phyloP scores from a whole-genome alignment of 768 basidiomycete species.

The Boletus bicolor region DNA sequence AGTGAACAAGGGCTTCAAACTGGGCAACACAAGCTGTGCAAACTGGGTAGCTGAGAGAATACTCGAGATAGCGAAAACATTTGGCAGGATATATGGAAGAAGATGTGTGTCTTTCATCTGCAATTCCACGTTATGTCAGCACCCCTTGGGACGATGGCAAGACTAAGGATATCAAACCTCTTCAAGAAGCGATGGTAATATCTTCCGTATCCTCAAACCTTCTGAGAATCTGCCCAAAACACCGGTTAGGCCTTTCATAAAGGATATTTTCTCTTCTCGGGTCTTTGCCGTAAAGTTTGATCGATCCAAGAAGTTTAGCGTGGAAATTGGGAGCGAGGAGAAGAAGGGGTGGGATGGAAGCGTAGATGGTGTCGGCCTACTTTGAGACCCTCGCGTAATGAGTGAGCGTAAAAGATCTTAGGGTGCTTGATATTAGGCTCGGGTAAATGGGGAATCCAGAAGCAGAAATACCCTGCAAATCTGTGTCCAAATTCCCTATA shows the following conservation, averaged over 20 bases:
- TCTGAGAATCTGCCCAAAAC: conserved; percentile 87
- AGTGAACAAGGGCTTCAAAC: conserved; percentile 83
- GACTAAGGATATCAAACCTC: conserved; percentile 55
- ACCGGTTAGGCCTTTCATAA: conserved; percentile 83
- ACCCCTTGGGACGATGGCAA: background rate
- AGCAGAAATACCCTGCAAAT: conserved; percentile 60
- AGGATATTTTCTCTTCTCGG: conserved; percentile 92
- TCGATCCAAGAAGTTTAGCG: conserved; percentile 92
- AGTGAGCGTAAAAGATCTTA: conserved; percentile 76
- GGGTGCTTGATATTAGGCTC: conserved; percentile 5
- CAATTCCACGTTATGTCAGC: conserved; percentile 8
- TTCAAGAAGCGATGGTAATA: conserved; percentile 88
- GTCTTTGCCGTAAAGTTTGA: conserved; percentile 94
- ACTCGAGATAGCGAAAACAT: conserved; percentile 87
- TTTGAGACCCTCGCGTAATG: conserved; percentile 72
- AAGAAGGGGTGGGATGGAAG: conserved; percentile 89
- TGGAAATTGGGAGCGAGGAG: conserved; percentile 92
- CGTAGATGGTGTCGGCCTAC: conserved; percentile 72
- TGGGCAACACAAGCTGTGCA: conserved; percentile 74
- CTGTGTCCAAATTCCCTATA: conserved; percentile 62
- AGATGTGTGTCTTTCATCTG: conserved; percentile 94
- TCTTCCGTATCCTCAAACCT: conserved; percentile 80
- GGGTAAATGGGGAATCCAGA: background rate
- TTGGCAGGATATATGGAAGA: conserved; percentile 92
- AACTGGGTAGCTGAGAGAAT: conserved; percentile 79